These are phyloP conservation scores for Lachancea lanzarotensis DNA, from an alignment of 805 yeast genomes.

Conservation along the genomic window DNA sequence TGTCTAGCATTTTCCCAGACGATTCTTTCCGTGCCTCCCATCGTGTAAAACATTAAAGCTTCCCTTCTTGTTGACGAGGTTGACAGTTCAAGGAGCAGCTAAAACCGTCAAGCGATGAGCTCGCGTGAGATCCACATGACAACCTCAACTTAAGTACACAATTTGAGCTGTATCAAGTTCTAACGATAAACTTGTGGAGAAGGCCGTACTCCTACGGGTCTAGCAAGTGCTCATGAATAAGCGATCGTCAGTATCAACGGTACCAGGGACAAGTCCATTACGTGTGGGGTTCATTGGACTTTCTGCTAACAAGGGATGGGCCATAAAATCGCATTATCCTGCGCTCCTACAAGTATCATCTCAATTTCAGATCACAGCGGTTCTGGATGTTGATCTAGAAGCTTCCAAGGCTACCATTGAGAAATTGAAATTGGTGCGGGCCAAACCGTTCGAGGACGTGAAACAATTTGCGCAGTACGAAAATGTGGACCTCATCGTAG, in stretches of 20 bases:
- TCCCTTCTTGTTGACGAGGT: too few relatives aligned
- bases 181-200: neutral
- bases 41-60: too few relatives aligned
- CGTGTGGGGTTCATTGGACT: slow-evolving; percentile 28
- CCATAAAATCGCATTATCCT: slow-evolving; percentile 28
- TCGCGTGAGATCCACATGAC: too few relatives aligned
- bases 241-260: slow-evolving; percentile 28
- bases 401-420: slow-evolving; percentile 20
- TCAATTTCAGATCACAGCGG: slow-evolving; percentile 26
- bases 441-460: slow-evolving; percentile 23
- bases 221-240: slow-evolving; percentile 13
- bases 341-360: slow-evolving; percentile 27
- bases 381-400: slow-evolving; percentile 20
- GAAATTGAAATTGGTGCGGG: slow-evolving; percentile 20
- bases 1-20: too few relatives aligned
- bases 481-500: slow-evolving; percentile 26
- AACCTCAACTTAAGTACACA: neutral
- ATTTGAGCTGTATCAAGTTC: too few relatives aligned
- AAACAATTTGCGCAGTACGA: slow-evolving; percentile 19
- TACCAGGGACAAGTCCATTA: slow-evolving; percentile 25
- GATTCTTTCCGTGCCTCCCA: too few relatives aligned
- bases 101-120: too few relatives aligned
- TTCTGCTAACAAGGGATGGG: slow-evolving; percentile 25
- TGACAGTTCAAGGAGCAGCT: too few relatives aligned
- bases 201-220: neutral